Conservation (phyloP, 768 basidiomycete species). For the Sarcomyxa edulis region DNA sequence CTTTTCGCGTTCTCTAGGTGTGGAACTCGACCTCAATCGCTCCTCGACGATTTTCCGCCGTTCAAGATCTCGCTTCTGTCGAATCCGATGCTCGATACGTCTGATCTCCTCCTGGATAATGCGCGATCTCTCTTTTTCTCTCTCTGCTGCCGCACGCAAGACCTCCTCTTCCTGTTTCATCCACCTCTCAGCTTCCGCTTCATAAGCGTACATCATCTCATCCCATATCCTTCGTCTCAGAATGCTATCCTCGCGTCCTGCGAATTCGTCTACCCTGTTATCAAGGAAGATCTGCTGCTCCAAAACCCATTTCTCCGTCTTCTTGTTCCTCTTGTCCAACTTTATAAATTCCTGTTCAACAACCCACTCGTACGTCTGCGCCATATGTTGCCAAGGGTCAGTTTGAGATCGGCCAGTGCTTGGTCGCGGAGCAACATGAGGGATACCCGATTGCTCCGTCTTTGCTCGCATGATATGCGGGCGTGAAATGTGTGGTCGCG, state of each 20-base stretch:
- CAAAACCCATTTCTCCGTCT: conserved; percentile 61
- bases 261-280: conserved; percentile 14
- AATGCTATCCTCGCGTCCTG: conserved; percentile 21
- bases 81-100: conserved; percentile 48
- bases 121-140: conserved; percentile 39
- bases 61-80: conserved; percentile 45
- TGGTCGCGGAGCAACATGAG: neutral
- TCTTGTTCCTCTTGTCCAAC: conserved; percentile 37
- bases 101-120: conserved; percentile 50
- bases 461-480: conserved; percentile 5
- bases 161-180: conserved; percentile 45
- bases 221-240: conserved; percentile 41
- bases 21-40: conserved; percentile 29
- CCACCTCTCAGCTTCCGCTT: conserved; percentile 46
- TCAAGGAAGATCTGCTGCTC: conserved; percentile 46
- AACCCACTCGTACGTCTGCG: conserved; percentile 42
- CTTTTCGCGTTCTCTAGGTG: conserved; percentile 38
- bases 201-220: conserved; percentile 46
- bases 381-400: conserved; percentile 36
- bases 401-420: neutral
- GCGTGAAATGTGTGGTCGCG: neutral
- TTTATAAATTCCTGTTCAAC: conserved; percentile 46
- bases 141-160: conserved; percentile 37
- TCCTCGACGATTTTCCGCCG: conserved; percentile 42
- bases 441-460: neutral